Evolutionary conservation across 345 rosid species (phyloP), one percentile per base, ranked within the genome.

Genomic region (Euphorbia pulcherrima): DNA sequence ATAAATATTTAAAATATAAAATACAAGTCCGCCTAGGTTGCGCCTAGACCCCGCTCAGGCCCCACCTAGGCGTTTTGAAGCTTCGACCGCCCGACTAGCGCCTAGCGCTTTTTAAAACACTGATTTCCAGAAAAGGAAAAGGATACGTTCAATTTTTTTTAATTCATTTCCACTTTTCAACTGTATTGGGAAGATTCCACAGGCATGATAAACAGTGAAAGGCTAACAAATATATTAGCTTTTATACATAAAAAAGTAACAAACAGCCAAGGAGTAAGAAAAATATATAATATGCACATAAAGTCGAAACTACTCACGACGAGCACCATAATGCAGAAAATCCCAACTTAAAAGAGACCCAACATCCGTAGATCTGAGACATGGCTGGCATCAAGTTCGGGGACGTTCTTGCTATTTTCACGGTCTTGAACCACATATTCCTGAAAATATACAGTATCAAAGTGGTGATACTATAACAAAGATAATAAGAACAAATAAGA

Each of bases 361-460:
- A 94, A 71, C 96, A 94, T 94, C 77, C 90, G 83, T 65, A 94
- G 85, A 72, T 94, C 97, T 35, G 93, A 80, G 68, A 94, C 74
- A 78, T 92, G 99, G 83, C 90, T 83, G 27, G 86, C 85, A 61
- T 88, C 97, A 55, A 94, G 97, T 72, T 87, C 99, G 48, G 92
- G 92, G 54, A 86, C 83, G 67, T 80, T 72, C 83, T 92, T 86
- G 75, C 79, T 66, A 14, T 80, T 80, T 69, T 88, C 97, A 33
- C 87, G 85, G 76, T 94, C 99, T 86, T 92, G 93, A 29, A 94
- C 99, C 68, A 92, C 87, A 70, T 89, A 94, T 70, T 94, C 99
- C 99, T 94, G 84, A 64, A 51, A 73, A 54, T 35, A 59, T 10
- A 33, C 37, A 66, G 33, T 20, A 20, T 33, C 47, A 24, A 33